Percentiles rank a stretch among this genome's conserved stretches.
Conservation (phyloP, 805 yeast species). For the Candida lessepsii region DNA sequence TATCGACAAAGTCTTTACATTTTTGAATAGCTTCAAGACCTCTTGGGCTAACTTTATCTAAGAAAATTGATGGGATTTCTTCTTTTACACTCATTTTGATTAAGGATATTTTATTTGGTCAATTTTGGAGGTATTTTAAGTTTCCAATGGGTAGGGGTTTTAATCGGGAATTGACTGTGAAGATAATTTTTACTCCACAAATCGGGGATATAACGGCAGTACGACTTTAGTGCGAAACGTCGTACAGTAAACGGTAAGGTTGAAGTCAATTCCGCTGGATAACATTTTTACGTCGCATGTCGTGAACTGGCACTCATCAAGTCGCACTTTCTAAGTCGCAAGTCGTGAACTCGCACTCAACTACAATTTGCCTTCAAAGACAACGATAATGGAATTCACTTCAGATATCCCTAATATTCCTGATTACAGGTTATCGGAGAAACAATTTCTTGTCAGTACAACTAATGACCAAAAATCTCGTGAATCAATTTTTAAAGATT, state of each 20-base stretch:
- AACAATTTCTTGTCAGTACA: conserved; percentile 60
- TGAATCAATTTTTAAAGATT: conserved; percentile 38
- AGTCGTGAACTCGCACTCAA: too few species aligned
- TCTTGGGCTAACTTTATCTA: conserved; percentile 33
- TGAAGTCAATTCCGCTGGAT: too few species aligned
- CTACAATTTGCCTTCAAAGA: conserved; percentile 12
- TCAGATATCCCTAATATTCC: conserved; percentile 66
- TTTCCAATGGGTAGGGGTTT: neutral
- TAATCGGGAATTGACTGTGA: neutral
- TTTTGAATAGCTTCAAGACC: conserved; percentile 41
- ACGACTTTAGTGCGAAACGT: neutral
- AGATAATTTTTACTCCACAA: conserved; percentile 1
- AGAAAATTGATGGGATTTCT: conserved; percentile 42
- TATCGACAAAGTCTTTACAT: conserved; percentile 50
- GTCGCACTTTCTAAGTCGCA: too few species aligned
- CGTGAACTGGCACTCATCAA: too few species aligned
- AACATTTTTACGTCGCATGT: too few species aligned
- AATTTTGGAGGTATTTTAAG: too few species aligned
- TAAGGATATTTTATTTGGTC: neutral
- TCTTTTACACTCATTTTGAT: conserved; percentile 17
- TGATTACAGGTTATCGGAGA: conserved; percentile 77
- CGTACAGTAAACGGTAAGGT: too few species aligned
- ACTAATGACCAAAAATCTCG: conserved; percentile 38
- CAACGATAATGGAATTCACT: conserved; percentile 31
- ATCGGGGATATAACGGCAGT: neutral